Evolutionary conservation across 345 rosid genomes (phyloP).

Genomic region (Citrus medica): DNA sequence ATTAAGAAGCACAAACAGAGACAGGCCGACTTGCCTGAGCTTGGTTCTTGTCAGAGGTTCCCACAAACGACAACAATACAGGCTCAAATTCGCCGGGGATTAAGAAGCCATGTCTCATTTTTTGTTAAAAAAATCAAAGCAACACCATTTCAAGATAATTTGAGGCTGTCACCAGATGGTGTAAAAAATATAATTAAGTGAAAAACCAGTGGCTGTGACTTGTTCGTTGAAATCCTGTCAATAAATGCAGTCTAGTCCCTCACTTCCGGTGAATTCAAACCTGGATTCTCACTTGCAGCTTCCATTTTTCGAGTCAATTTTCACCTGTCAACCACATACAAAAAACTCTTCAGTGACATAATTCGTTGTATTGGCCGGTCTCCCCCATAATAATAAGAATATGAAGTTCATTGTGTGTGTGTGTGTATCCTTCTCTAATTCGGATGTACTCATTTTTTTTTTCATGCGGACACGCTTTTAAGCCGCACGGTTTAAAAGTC

Average conservation of each 20-base stretch:
- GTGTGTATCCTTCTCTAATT: too few species aligned
- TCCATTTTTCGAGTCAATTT: background rate
- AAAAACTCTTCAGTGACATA: background rate
- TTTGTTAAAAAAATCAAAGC: background rate
- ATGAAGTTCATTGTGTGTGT: background rate
- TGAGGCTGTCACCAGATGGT: background rate
- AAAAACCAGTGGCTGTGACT: background rate
- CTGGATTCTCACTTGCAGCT: background rate
- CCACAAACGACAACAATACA: background rate
- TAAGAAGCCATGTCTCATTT: background rate
- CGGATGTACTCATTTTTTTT: too few species aligned
- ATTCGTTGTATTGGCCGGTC: background rate
- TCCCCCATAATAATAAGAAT: background rate
- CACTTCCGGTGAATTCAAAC: background rate
- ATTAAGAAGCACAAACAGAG: background rate
- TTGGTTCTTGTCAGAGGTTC: background rate
- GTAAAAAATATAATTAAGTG: too few species aligned
- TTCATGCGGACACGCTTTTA: too few species aligned
- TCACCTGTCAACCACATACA: background rate
- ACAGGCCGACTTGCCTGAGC: background rate
- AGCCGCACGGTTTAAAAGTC: too few species aligned
- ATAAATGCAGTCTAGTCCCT: background rate
- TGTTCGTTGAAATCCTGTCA: background rate
- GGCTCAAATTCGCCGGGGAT: background rate
- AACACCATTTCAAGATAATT: too few species aligned